phyloP scores from a whole-genome alignment of 1,284 basidiomycete genomes.

The Neolentinus lepideus region DNA sequence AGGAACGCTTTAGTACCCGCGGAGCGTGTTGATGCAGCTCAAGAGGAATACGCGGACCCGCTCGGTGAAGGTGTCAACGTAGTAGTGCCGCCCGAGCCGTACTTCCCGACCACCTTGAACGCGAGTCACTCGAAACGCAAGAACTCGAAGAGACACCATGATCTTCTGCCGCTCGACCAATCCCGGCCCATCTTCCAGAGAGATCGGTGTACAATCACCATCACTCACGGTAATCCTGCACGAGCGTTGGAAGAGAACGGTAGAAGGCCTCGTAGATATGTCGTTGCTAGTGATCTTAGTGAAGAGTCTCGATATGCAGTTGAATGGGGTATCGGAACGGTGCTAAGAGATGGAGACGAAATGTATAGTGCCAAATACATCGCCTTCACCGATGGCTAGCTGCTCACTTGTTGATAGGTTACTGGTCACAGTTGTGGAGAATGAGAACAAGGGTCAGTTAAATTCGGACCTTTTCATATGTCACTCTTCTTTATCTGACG shows the following conservation, averaged over 20 bases:
- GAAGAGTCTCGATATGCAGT: slow-evolving; percentile 90
- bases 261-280: slow-evolving; percentile 65
- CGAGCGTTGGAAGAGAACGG: slow-evolving; percentile 40
- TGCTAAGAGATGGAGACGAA: slow-evolving; percentile 91
- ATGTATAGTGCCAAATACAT: slow-evolving; percentile 34
- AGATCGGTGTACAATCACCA: slow-evolving; percentile 87
- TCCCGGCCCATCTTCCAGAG: slow-evolving; percentile 82
- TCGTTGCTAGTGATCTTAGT: slow-evolving; percentile 91
- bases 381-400: slow-evolving; percentile 2
- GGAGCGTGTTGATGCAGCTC: slow-evolving; percentile 30
- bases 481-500: slow-evolving; percentile 4
- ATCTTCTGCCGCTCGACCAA: slow-evolving; percentile 56
- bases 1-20: slow-evolving; percentile 62
- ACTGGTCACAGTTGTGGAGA: slow-evolving; percentile 89
- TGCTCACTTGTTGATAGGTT: slow-evolving; percentile 33
- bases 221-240: slow-evolving; percentile 80
- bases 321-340: slow-evolving; percentile 96
- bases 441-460: slow-evolving; percentile 76
- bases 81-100: slow-evolving; percentile 72
- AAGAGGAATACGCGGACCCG: slow-evolving; percentile 56
- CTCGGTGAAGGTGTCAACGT: slow-evolving; percentile 89
- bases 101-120: slow-evolving; percentile 69
- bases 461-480: slow-evolving; percentile 3
- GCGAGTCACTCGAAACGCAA: slow-evolving; percentile 44
- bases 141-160: slow-evolving; percentile 52